Percentiles rank a stretch among this genome's conserved stretches.
These are phyloP conservation scores for Salix caprea DNA, from an alignment of 345 rosid genomes.

Conservation along the genomic window DNA sequence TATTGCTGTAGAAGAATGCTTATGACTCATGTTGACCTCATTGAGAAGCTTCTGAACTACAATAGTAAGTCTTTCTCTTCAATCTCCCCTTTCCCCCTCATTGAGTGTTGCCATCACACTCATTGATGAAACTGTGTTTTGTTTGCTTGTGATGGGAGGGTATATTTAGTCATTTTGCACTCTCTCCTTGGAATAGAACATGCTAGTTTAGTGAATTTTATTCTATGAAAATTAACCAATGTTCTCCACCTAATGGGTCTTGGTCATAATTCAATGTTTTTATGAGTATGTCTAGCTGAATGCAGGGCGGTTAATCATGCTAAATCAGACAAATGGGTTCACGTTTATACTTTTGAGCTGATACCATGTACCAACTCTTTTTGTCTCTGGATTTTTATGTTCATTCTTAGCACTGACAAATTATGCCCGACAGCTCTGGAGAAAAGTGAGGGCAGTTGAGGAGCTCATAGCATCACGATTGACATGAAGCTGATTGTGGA, in stretches of 20 bases:
- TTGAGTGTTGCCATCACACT: background rate
- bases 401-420: background rate
- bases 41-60: slow-evolving; percentile 97
- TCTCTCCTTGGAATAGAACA: background rate
- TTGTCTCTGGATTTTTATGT: background rate
- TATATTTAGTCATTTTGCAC: background rate
- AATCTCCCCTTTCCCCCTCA: background rate
- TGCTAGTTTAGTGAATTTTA: background rate
- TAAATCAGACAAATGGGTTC: background rate
- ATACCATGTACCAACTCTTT: background rate
- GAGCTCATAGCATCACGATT: background rate
- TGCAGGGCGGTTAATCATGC: background rate
- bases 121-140: background rate
- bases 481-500: background rate
- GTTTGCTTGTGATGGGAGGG: background rate
- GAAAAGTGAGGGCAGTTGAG: slow-evolving; percentile 22
- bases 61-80: slow-evolving; percentile 52
- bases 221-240: background rate
- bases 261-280: background rate
- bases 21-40: slow-evolving; percentile 98
- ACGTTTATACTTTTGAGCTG: too few species aligned
- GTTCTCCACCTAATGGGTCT: too few species aligned
- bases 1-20: slow-evolving; percentile 98
- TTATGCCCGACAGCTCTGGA: slow-evolving; percentile 12
- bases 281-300: background rate